Conservation (phyloP, 106 monocot genomes). For the Vanilla planifolia region DNA sequence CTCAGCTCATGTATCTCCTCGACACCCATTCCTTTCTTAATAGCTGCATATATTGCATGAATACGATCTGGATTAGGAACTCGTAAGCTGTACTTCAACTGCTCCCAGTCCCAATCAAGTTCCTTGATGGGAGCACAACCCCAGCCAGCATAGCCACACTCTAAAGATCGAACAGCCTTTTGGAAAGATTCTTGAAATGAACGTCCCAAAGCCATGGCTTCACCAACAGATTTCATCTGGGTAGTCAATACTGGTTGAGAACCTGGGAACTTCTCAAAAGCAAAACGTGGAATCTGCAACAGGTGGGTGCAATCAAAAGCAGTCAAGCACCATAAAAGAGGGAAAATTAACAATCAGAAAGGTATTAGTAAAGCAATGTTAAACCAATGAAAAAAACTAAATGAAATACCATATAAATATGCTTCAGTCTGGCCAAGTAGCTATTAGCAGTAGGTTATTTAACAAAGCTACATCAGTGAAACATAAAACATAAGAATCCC, state of each 20-base stretch:
- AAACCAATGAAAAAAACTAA: not conserved
- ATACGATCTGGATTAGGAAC: constrained; percentile 92
- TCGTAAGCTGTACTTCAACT: constrained; percentile 76
- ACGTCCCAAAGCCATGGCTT: constrained; percentile 91
- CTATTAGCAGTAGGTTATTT: no score
- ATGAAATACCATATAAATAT: no score
- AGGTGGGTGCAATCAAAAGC: not conserved
- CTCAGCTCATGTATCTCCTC: constrained; percentile 89
- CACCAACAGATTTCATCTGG: constrained; percentile 99
- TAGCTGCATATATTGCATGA: constrained; percentile 86
- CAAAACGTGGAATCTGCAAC: constrained; percentile 96
- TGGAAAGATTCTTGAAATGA: constrained; percentile 99
- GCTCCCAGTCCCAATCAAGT: constrained; percentile 75
- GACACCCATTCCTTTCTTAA: constrained; percentile 91
- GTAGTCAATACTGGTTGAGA: constrained; percentile 87
- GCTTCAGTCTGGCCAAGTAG: no score
- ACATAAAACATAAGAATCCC: no score
- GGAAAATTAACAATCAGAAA: not conserved
- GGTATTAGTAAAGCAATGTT: not conserved
- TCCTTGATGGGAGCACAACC: constrained; percentile 81
- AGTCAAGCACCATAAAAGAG: not conserved
- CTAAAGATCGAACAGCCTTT: constrained; percentile 91
- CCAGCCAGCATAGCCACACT: constrained; percentile 90
- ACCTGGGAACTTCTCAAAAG: constrained; percentile 98
- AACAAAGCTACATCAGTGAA: no score